Evolutionary conservation across 257 asterid genomes (phyloP).

Genomic region (Ilex aquifolium): DNA sequence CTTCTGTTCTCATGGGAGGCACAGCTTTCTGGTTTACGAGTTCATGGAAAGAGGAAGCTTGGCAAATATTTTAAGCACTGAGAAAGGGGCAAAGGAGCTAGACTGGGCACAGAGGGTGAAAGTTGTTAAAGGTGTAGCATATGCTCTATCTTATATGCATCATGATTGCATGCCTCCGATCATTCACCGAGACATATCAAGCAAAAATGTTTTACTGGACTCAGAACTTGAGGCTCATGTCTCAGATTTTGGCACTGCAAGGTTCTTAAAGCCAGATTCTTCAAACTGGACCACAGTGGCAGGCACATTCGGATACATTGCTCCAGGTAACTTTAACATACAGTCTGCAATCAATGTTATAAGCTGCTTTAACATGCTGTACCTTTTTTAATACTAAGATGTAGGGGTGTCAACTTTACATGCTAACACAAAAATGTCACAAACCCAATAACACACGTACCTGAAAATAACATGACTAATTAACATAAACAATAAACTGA

Average conservation of each 20-base stretch:
- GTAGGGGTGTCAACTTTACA: background rate
- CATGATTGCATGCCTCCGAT: background rate
- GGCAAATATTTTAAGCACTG: too few relatives aligned
- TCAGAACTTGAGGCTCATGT: background rate
- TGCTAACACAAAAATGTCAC: too few relatives aligned
- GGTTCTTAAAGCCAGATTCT: background rate
- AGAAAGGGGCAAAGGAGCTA: too few relatives aligned
- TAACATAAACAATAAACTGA: background rate
- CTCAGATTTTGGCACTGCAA: background rate
- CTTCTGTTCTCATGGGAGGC: too few relatives aligned
- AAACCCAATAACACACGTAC: too few relatives aligned
- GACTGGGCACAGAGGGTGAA: too few relatives aligned
- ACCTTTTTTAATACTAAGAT: background rate
- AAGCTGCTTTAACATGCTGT: background rate
- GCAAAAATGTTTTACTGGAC: background rate
- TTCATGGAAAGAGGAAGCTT: too few relatives aligned
- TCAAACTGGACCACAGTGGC: background rate
- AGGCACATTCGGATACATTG: background rate
- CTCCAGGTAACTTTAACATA: background rate
- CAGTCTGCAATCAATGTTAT: background rate
- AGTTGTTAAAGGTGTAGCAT: too few relatives aligned
- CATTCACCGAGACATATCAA: background rate
- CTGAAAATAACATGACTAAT: too few relatives aligned
- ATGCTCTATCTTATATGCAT: too few relatives aligned
- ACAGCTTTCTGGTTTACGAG: too few relatives aligned